Conservation (phyloP, 1,284 basidiomycete species). For the Ceratobasidium sp. region DNA sequence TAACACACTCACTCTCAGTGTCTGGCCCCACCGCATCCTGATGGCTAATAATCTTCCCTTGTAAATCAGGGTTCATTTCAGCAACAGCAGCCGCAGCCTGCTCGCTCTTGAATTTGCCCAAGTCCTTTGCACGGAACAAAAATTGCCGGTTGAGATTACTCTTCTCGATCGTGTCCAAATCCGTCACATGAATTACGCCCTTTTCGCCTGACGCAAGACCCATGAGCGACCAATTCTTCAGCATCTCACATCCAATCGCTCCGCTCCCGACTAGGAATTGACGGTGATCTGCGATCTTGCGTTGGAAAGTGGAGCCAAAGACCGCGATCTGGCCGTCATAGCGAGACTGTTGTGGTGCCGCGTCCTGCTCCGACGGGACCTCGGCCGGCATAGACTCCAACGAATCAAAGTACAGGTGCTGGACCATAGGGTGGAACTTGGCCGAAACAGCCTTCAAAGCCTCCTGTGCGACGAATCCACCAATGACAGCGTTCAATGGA, state of each 20-base stretch:
- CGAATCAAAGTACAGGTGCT: conserved; percentile 98
- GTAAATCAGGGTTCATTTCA: conserved; percentile 96
- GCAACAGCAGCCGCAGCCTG: conserved; percentile 92
- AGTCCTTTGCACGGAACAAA: conserved; percentile 96
- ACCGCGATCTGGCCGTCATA: conserved; percentile 98
- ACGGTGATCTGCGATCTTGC: conserved; percentile 90
- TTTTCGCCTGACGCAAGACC: conserved; percentile 87
- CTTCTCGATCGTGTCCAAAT: conserved; percentile 99
- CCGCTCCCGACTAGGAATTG: conserved; percentile 99
- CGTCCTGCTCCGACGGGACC: conserved; percentile 87
- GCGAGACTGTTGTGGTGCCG: conserved; percentile 84
- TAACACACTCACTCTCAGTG: conserved; percentile 82
- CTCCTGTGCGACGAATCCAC: conserved; percentile 98
- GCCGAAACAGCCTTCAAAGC: conserved; percentile 97
- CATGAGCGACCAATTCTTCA: conserved; percentile 99
- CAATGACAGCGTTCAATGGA: conserved; percentile 93
- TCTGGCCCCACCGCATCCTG: conserved; percentile 96
- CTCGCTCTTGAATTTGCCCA: conserved; percentile 98
- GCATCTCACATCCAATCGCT: conserved; percentile 99
- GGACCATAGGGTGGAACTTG: conserved; percentile 98
- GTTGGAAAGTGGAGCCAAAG: conserved; percentile 93
- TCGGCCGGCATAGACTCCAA: conserved; percentile 89
- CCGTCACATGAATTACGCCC: conserved; percentile 94
- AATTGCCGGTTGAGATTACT: conserved; percentile 99
- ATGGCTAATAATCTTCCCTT: conserved; percentile 88